Conservation (phyloP, 106 monocot species). For the Chionographis japonica region DNA sequence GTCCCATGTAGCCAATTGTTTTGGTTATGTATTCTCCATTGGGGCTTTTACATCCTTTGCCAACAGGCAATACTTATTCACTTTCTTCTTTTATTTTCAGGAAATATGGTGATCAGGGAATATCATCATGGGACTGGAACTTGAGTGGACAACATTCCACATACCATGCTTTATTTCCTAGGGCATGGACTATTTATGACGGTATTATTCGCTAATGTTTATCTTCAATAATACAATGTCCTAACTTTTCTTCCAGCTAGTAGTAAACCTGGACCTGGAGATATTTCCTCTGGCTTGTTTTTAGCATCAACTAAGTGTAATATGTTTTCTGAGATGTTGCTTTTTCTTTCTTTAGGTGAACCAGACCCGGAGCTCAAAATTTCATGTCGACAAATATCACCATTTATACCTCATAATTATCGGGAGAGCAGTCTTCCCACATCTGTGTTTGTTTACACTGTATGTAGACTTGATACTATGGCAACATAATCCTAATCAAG, state of each 20-base stretch:
- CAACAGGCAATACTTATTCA: no score
- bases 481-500: no score
- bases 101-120: slow-evolving; percentile 69
- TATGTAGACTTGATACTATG: slow-evolving; percentile 26
- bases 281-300: no score
- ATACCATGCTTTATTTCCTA: slow-evolving; percentile 97
- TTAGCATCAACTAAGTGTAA: not conserved
- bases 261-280: no score
- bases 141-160: slow-evolving; percentile 95
- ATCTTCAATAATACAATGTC: no score
- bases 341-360: slow-evolving; percentile 50
- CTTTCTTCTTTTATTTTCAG: slow-evolving; percentile 21
- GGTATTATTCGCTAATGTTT: slow-evolving; percentile 20
- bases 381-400: slow-evolving; percentile 97
- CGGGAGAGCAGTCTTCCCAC: slow-evolving; percentile 93
- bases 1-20: no score
- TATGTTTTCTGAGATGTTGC: not conserved
- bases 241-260: no score
- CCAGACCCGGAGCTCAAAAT: slow-evolving; percentile 99
- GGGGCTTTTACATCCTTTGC: no score
- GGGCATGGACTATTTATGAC: slow-evolving; percentile 99
- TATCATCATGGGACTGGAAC: slow-evolving; percentile 99
- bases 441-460: slow-evolving; percentile 95
- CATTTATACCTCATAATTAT: slow-evolving; percentile 99
- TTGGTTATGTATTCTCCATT: no score